Conservation (phyloP, 2,329 filamentous ascomycete species). For the Periconia digitata region DNA sequence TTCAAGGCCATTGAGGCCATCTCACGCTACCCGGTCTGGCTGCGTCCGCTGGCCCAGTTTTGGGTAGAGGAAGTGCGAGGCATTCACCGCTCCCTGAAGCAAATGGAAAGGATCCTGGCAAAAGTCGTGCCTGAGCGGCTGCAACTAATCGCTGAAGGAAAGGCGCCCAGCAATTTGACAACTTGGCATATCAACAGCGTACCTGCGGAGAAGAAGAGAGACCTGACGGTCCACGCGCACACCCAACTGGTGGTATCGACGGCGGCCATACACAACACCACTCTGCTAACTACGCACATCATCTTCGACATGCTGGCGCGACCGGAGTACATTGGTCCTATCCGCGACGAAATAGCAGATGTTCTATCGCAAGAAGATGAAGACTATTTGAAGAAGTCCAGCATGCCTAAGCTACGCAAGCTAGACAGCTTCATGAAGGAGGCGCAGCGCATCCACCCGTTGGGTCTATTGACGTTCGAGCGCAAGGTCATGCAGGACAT, state of each 20-base stretch:
- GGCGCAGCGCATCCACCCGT: slow-evolving; percentile 5
- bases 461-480: background rate
- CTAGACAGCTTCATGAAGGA: slow-evolving; percentile 12
- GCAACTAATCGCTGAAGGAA: background rate
- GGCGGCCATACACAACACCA: slow-evolving; percentile 16
- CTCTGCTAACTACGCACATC: slow-evolving; percentile 6
- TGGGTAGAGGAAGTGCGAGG: slow-evolving; percentile 3
- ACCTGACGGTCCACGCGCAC: slow-evolving; percentile 1
- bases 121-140: background rate
- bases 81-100: background rate
- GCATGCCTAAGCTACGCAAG: slow-evolving; percentile 2
- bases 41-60: slow-evolving; percentile 3
- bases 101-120: background rate
- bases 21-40: slow-evolving; percentile 2
- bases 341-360: slow-evolving; percentile 41
- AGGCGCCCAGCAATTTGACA: slow-evolving; percentile 16
- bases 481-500: slow-evolving; percentile 3
- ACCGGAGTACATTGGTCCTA: slow-evolving; percentile 41
- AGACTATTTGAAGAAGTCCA: background rate
- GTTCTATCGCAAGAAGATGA: background rate
- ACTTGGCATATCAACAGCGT: slow-evolving; percentile 23
- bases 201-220: background rate
- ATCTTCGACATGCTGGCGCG: slow-evolving; percentile 6
- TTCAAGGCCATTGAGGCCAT: slow-evolving; percentile 11
- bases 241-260: slow-evolving; percentile 4